Evolutionary conservation across 306 rosid species (phyloP).

Genomic region (Cicer yamashitae): DNA sequence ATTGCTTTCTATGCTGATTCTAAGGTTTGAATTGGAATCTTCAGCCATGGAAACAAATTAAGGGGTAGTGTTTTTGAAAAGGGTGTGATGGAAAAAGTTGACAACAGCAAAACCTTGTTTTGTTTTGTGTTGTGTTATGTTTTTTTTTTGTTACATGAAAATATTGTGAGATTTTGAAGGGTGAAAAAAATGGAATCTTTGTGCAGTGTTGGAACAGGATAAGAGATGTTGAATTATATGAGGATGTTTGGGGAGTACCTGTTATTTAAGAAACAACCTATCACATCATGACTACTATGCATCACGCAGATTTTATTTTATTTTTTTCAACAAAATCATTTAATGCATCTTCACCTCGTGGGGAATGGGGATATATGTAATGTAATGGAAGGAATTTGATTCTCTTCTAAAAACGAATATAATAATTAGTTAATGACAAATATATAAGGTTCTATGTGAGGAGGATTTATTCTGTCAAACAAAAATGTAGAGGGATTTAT

Average conservation of each 20-base stretch:
- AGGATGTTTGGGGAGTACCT: slow-evolving; percentile 28
- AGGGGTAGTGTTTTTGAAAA: background rate
- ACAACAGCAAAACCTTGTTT: background rate
- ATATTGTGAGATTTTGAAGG: slow-evolving; percentile 12
- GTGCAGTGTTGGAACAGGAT: slow-evolving; percentile 40
- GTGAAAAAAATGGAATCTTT: slow-evolving; percentile 46
- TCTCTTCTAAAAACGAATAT: background rate
- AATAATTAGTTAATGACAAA: background rate
- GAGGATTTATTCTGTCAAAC: background rate
- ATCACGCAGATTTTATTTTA: slow-evolving; percentile 17
- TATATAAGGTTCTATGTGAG: background rate
- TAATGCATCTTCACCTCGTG: slow-evolving; percentile 44
- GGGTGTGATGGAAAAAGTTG: slow-evolving; percentile 20
- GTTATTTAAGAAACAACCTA: slow-evolving; percentile 51
- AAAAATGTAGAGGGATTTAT: no score
- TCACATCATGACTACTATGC: slow-evolving; percentile 44
- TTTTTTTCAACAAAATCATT: slow-evolving; percentile 49
- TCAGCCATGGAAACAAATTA: slow-evolving; percentile 45
- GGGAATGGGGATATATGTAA: slow-evolving; percentile 3
- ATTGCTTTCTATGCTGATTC: slow-evolving; percentile 74
- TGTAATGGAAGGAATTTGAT: slow-evolving; percentile 11
- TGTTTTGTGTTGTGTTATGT: background rate
- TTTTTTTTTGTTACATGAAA: slow-evolving; percentile 32
- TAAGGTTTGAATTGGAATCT: slow-evolving; percentile 59
- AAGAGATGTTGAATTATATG: slow-evolving; percentile 32